Evolutionary conservation across 768 basidiomycete genomes (phyloP).

Genomic region (Pulveroboletus sp.): DNA sequence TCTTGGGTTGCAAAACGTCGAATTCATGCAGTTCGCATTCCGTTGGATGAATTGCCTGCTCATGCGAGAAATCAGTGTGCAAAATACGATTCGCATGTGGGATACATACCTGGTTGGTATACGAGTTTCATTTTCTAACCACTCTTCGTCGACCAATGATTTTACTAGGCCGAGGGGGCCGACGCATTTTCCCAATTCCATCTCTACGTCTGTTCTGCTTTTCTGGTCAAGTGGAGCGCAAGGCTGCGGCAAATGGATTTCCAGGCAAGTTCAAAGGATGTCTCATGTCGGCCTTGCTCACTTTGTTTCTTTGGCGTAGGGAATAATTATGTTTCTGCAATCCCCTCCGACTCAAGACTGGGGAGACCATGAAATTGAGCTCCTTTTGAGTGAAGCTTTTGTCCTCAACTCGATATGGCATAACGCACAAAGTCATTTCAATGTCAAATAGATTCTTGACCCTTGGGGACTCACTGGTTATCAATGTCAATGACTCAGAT

Average conservation of each 20-base stretch:
- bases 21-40: constrained; percentile 99
- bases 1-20: constrained; percentile 86
- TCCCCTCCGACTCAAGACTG: constrained; percentile 89
- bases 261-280: constrained; percentile 57
- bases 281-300: background rate
- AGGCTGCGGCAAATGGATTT: constrained; percentile 96
- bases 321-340: constrained; percentile 98
- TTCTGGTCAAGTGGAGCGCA: constrained; percentile 94
- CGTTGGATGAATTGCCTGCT: constrained; percentile 99
- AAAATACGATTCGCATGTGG: constrained; percentile 99
- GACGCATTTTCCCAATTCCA: constrained; percentile 99
- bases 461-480: background rate
- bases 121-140: background rate
- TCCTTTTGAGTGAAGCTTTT: constrained; percentile 94
- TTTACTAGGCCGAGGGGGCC: constrained; percentile 82
- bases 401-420: constrained; percentile 92
- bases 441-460: constrained; percentile 40
- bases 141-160: background rate
- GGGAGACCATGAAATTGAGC: constrained; percentile 94
- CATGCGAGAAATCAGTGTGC: constrained; percentile 97
- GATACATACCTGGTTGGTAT: constrained; percentile 91
- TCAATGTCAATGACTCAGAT: constrained; percentile 1
- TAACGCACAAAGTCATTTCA: constrained; percentile 87
- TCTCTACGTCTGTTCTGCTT: constrained; percentile 96
- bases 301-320: constrained; percentile 44